Evolutionary conservation across 768 basidiomycete species (phyloP), one percentile per base, ranked within the genome.

Genomic region (Lactarius hengduanensis): DNA sequence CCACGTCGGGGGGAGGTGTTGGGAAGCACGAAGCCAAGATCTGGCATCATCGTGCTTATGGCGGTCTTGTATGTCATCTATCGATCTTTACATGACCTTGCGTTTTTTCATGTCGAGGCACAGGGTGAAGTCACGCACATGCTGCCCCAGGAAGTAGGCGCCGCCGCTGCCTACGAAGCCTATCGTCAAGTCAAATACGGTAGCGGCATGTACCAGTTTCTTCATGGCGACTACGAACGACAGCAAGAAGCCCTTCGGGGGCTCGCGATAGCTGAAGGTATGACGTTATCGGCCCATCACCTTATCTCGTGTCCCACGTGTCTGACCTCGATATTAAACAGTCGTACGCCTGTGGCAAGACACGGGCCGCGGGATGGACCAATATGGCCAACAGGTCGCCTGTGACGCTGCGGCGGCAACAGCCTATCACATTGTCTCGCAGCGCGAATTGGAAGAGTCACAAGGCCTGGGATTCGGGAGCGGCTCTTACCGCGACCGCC

Each of bases 101-200:
- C 10, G 45, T 50, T 26, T 47, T 28, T 28, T 61, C 32, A 62
- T 55, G 59, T 62, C 55, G 13, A 18, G 36, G 58, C 30, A 15
- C 68, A 89, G 86, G 81, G 82, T 45, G 83, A 84, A 64, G 74
- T 87, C 20, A 76, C 74, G 60, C 74, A 76, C 53, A 78, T 90
- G 76, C 74, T 79, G 7, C 86, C 89, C 0, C 71, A 76, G 20
- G 88, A 91, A 64, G 81, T 92, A 20, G 91, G 91, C 0, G 83
- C 87, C 70, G 91, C 90, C 4, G 90, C 90, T 11, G 90, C 88
- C 3, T 91, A 90, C 72, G 89, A 91, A 74, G 89, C 89, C 0
- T 86, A 87, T 74, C 81, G 89, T 18, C 82, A 82, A 32, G 88
- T 87, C 85, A 84, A 84, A 59, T 81, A 85, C 70, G 84, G 86